Conservation (phyloP, 2,329 filamentous ascomycete species). For the Botrytis tulipae region DNA sequence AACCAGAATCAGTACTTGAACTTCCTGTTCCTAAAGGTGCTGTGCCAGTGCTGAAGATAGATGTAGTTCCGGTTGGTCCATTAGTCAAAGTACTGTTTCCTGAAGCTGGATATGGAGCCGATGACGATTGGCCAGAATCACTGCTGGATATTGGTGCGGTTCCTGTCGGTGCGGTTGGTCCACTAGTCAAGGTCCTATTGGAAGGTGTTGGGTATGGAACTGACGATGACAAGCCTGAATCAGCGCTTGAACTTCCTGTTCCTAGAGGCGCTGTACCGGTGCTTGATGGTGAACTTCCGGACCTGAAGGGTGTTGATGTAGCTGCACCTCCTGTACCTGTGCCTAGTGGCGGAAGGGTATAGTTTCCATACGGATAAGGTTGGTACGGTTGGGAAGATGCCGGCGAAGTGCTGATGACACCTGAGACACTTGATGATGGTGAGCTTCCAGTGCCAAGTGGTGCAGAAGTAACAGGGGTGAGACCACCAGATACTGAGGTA, state of each 20-base stretch:
- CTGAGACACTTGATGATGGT: constrained; percentile 20
- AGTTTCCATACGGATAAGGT: constrained; percentile 11
- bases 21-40: constrained; percentile 13
- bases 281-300: constrained; percentile 19
- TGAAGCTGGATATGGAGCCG: constrained; percentile 10
- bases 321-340: constrained; percentile 7
- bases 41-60: constrained; percentile 2
- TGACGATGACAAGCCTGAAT: constrained; percentile 16
- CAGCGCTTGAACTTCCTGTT: constrained; percentile 17
- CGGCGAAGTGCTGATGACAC: constrained; percentile 12
- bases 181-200: constrained; percentile 20
- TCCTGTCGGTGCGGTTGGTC: constrained; percentile 20
- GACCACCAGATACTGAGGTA: not conserved
- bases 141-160: not conserved
- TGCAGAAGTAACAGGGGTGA: not conserved
- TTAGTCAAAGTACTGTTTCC: constrained; percentile 12
- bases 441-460: not conserved
- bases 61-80: constrained; percentile 18
- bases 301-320: not conserved
- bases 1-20: constrained; percentile 18
- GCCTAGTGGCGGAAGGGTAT: constrained; percentile 1
- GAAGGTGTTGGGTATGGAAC: constrained; percentile 21
- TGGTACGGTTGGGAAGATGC: constrained; percentile 15
- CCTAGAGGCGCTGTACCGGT: not conserved
- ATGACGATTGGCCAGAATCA: not conserved